Percentiles rank a stretch among this genome's conserved stretches.
These are phyloP conservation scores for Lophiotrema nucula DNA, from an alignment of 495 filamentous ascomycete genomes.

Conservation along the genomic window DNA sequence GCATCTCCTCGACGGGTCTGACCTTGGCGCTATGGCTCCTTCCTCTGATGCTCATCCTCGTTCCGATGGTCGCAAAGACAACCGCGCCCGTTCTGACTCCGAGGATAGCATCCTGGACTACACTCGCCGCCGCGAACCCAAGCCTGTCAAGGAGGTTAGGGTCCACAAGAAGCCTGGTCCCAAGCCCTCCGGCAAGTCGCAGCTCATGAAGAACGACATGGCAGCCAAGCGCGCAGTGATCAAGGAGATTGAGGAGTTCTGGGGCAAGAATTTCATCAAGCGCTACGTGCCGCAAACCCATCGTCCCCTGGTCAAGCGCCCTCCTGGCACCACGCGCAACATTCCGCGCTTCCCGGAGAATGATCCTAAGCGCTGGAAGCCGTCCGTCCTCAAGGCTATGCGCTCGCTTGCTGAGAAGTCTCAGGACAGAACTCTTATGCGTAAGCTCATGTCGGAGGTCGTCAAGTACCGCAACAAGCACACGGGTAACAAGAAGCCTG, in stretches of 20 bases:
- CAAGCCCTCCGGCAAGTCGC: conserved; percentile 3
- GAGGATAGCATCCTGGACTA: no score
- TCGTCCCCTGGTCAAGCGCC: conserved; percentile 19
- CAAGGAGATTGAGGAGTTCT: conserved; percentile 18
- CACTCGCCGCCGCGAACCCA: no score
- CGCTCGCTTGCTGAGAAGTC: conserved; percentile 14
- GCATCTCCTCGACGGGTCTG: no score
- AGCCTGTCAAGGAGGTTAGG: no score
- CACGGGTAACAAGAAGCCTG: conserved; percentile 24
- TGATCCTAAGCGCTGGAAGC: conserved; percentile 24
- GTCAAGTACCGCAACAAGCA: conserved; percentile 19
- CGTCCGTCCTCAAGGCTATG: conserved; percentile 18
- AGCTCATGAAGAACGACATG: conserved; percentile 23
- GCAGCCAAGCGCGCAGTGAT: conserved; percentile 20
- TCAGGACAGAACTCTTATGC: conserved; percentile 1
- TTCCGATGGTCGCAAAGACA: no score
- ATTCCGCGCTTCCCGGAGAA: conserved; percentile 8
- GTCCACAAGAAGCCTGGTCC: conserved; percentile 25
- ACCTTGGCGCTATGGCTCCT: no score
- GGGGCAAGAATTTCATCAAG: conserved; percentile 22
- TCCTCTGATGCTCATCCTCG: no score
- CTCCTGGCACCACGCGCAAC: neutral
- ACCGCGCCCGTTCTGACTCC: no score
- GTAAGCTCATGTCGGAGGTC: conserved; percentile 16
- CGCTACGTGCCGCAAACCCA: conserved; percentile 16